A percentile compares a stretch with the other conserved stretches of the same genome.
These are phyloP conservation scores for Vachellia collinsii DNA, from an alignment of 306 rosid species.

Conservation along the genomic window DNA sequence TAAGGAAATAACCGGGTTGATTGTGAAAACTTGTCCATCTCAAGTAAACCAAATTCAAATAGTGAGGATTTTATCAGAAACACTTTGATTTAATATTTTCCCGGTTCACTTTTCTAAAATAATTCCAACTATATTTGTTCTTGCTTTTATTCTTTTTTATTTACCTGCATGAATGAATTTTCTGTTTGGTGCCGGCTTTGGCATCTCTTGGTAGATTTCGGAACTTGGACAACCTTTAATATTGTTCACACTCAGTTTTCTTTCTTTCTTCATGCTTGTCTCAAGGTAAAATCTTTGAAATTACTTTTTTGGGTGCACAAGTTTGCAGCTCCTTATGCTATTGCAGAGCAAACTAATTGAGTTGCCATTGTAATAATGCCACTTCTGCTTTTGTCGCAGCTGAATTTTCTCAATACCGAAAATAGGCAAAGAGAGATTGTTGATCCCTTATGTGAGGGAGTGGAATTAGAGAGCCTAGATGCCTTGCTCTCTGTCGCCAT, in stretches of 20 bases:
- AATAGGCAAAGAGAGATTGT: conserved; percentile 82
- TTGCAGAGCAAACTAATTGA: conserved; percentile 20
- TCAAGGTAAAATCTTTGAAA: conserved; percentile 14
- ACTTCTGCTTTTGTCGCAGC: conserved; percentile 53
- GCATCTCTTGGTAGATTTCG: not conserved
- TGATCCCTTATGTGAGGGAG: conserved; percentile 81
- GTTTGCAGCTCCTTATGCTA: conserved; percentile 13
- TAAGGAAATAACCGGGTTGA: not conserved
- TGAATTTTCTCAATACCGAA: conserved; percentile 86
- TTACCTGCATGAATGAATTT: not conserved
- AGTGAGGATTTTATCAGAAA: not conserved
- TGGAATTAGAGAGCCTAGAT: conserved; percentile 86
- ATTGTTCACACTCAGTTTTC: not conserved
- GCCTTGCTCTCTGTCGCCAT: conserved; percentile 84
- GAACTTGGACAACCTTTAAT: not conserved
- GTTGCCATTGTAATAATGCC: conserved; percentile 28
- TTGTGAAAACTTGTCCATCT: not conserved
- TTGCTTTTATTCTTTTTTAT: not conserved
- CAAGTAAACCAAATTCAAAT: not conserved
- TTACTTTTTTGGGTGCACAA: conserved; percentile 32
- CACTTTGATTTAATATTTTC: not conserved
- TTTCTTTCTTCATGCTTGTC: not conserved
- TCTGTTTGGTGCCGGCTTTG: not conserved
- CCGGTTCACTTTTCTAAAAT: not conserved
- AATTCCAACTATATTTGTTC: not conserved